Evolutionary conservation across 352 stramenopile genomes (phyloP).

Genomic region (Globisporangium irregulare): DNA sequence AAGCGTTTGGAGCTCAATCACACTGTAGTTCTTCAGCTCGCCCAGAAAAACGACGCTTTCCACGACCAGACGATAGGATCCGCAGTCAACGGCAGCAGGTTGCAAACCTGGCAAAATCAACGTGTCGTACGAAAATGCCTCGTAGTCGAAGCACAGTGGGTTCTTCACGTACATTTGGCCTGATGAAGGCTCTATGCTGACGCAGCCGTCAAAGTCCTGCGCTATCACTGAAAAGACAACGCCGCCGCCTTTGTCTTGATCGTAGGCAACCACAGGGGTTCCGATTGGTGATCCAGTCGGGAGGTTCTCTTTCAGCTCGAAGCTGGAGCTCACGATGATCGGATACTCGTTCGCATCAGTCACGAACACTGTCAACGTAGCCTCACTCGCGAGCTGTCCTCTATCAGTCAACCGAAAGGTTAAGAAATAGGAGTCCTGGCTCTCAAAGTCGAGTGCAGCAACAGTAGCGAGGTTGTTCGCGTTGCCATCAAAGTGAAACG

Average conservation of each 20-base stretch:
- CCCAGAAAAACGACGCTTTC: slow-evolving; percentile 3
- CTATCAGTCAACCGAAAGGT: slow-evolving; percentile 33
- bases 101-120: slow-evolving; percentile 6
- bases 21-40: slow-evolving; percentile 10
- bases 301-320: slow-evolving; percentile 34
- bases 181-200: slow-evolving; percentile 30
- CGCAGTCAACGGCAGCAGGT: slow-evolving; percentile 3
- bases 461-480: not conserved
- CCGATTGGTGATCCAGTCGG: slow-evolving; percentile 16
- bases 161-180: slow-evolving; percentile 40
- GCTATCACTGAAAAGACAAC: slow-evolving; percentile 28
- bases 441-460: slow-evolving; percentile 18
- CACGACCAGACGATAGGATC: not conserved
- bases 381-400: slow-evolving; percentile 19
- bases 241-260: slow-evolving; percentile 12
- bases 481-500: slow-evolving; percentile 8
- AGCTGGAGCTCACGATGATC: slow-evolving; percentile 22
- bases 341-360: slow-evolving; percentile 50
- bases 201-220: slow-evolving; percentile 34
- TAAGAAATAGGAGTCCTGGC: slow-evolving; percentile 16
- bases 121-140: slow-evolving; percentile 31
- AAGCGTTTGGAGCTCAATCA: slow-evolving; percentile 2
- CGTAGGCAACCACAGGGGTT: slow-evolving; percentile 13
- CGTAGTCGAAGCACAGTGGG: slow-evolving; percentile 48
- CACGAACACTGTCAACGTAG: slow-evolving; percentile 35